Evolutionary conservation across 768 basidiomycete genomes (phyloP).

Genomic region (Favolaschia claudopus): DNA sequence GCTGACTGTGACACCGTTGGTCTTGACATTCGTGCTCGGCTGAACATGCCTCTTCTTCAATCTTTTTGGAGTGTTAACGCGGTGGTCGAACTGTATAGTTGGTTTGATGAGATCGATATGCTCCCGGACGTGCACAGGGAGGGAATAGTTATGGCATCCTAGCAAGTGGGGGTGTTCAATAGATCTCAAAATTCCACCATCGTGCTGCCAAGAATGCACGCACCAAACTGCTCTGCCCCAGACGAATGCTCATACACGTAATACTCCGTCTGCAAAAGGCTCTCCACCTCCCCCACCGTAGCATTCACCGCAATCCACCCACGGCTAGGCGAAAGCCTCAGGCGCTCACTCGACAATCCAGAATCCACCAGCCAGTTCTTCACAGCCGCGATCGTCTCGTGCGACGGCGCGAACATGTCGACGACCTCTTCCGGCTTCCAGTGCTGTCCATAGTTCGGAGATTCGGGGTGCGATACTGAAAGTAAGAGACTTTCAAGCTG

Average conservation of each 20-base stretch:
- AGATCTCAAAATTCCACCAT: not conserved
- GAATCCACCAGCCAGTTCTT: constrained; percentile 46
- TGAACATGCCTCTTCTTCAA: constrained; percentile 7
- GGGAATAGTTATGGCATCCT: constrained; percentile 49
- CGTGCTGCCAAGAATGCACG: constrained; percentile 13
- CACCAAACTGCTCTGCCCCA: constrained; percentile 47
- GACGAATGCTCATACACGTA: constrained; percentile 48
- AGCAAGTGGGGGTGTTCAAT: too few species aligned
- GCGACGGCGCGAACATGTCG: constrained; percentile 50
- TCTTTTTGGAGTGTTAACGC: constrained; percentile 16
- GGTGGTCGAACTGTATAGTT: constrained; percentile 50
- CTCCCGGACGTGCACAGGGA: constrained; percentile 44
- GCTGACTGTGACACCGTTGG: constrained; percentile 1
- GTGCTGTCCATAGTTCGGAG: constrained; percentile 54
- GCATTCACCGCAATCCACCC: constrained; percentile 51
- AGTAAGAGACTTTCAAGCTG: constrained; percentile 49
- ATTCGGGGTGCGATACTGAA: constrained; percentile 52
- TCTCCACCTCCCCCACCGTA: constrained; percentile 52
- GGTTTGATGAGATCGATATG: constrained; percentile 55
- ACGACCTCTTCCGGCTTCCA: constrained; percentile 49
- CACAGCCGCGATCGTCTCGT: constrained; percentile 45
- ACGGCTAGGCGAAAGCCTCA: constrained; percentile 40
- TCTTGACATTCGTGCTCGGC: constrained; percentile 26
- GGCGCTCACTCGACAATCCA: constrained; percentile 44
- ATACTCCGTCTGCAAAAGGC: constrained; percentile 50